Conservation (phyloP, 2,329 filamentous ascomycete genomes). For the Neofusicoccum sp. region DNA sequence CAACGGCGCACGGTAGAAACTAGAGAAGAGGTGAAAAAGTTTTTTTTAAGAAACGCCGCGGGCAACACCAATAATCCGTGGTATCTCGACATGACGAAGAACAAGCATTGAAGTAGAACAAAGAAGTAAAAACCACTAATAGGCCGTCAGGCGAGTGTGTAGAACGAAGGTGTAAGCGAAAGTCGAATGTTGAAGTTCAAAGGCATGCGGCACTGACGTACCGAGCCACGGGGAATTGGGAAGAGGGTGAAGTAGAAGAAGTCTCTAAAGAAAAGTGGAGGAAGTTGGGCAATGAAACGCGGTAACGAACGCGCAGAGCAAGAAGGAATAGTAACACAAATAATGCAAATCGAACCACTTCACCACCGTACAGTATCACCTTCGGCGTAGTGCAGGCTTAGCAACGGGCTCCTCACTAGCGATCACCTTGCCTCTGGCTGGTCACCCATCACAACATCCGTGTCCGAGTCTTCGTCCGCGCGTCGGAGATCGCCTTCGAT, state of each 20-base stretch:
- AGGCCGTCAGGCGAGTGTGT: background rate
- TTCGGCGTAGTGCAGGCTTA: background rate
- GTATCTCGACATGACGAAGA: constrained; percentile 22
- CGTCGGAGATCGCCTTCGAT: constrained; percentile 62
- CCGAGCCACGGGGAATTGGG: no score
- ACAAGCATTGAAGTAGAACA: constrained; percentile 1
- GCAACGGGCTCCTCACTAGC: constrained; percentile 20
- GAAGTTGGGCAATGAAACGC: background rate
- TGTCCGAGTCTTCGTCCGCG: constrained; percentile 53
- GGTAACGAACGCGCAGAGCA: constrained; percentile 4
- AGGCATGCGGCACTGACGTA: background rate
- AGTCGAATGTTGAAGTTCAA: background rate
- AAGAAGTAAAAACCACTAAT: background rate
- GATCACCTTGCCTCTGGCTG: constrained; percentile 2
- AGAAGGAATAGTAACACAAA: constrained; percentile 5
- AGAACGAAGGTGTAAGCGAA: background rate
- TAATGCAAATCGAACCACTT: constrained; percentile 2
- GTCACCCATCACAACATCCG: constrained; percentile 12
- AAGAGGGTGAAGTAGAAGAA: background rate
- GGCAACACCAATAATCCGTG: constrained; percentile 15
- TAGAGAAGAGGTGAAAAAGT: background rate
- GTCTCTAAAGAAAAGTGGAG: background rate
- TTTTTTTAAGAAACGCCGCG: constrained; percentile 1
- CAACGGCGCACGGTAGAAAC: background rate
- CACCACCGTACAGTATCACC: background rate